Percentiles rank a stretch among this genome's conserved stretches.
Conservation (phyloP, 495 filamentous ascomycete genomes). For the Talaromyces stipitatus region DNA sequence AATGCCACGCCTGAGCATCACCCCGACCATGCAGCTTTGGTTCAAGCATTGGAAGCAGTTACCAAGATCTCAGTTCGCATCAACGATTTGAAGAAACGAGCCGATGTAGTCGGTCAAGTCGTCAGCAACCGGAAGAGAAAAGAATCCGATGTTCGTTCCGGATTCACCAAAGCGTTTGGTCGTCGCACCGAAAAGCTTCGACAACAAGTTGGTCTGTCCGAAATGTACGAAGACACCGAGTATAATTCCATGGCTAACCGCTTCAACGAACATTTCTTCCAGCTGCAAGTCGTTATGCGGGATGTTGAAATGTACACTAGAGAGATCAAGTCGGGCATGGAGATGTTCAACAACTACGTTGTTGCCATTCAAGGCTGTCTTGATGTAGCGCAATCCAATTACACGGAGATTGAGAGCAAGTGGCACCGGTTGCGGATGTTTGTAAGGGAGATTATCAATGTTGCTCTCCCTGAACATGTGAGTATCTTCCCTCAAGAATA, state of each 20-base stretch:
- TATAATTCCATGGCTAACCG: slow-evolving; percentile 69
- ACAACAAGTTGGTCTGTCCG: slow-evolving; percentile 58
- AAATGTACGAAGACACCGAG: slow-evolving; percentile 65
- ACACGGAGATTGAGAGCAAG: slow-evolving; percentile 80
- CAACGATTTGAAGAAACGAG: slow-evolving; percentile 86
- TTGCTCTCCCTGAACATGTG: slow-evolving; percentile 79
- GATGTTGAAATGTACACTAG: slow-evolving; percentile 84
- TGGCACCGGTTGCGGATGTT: slow-evolving; percentile 81
- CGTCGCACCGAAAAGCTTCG: slow-evolving; percentile 73
- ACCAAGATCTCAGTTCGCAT: slow-evolving; percentile 72
- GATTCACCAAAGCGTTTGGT: slow-evolving; percentile 79
- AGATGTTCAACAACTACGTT: slow-evolving; percentile 62
- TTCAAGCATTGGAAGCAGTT: slow-evolving; percentile 54
- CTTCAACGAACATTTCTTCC: slow-evolving; percentile 81
- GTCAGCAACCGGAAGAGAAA: slow-evolving; percentile 76
- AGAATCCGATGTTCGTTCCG: slow-evolving; percentile 77
- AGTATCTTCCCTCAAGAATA: slow-evolving; percentile 25
- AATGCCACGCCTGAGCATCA: slow-evolving; percentile 74
- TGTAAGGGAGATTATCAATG: slow-evolving; percentile 70
- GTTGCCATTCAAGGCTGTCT: slow-evolving; percentile 60
- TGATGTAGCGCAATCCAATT: slow-evolving; percentile 51
- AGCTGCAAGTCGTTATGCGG: slow-evolving; percentile 79
- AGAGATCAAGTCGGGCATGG: slow-evolving; percentile 59
- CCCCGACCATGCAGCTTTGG: slow-evolving; percentile 65
- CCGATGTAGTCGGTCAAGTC: slow-evolving; percentile 81